Conservation (phyloP, 345 rosid species). For the Laguncularia racemosa region DNA sequence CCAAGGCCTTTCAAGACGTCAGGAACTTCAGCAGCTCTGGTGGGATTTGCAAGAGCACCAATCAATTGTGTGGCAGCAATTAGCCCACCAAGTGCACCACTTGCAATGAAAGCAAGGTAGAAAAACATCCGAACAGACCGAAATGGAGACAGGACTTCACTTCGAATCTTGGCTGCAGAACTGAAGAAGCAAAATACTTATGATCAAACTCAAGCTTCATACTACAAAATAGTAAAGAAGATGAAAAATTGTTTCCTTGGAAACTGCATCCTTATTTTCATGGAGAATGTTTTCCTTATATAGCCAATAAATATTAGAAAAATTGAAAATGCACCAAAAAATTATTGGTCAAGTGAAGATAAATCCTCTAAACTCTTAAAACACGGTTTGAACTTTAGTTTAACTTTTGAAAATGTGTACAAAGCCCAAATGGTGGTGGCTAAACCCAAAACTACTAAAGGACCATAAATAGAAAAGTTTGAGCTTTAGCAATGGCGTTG, state of each 20-base stretch:
- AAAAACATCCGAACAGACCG: constrained; percentile 94
- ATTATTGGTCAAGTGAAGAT: too few species aligned
- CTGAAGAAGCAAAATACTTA: constrained; percentile 34
- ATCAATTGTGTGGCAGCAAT: constrained; percentile 75
- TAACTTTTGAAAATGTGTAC: too few species aligned
- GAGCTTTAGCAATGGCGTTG: too few species aligned
- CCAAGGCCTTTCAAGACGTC: constrained; percentile 59
- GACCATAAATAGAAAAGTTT: too few species aligned
- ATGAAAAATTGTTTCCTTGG: neutral
- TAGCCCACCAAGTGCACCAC: constrained; percentile 69
- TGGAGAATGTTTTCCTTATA: too few species aligned
- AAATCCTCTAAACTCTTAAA: too few species aligned
- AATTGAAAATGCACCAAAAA: too few species aligned
- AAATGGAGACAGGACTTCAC: constrained; percentile 91
- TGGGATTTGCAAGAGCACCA: constrained; percentile 60
- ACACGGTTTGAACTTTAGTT: too few species aligned
- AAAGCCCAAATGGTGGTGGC: too few species aligned
- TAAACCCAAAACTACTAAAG: too few species aligned
- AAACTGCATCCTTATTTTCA: neutral
- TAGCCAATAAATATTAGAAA: too few species aligned
- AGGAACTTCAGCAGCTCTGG: constrained; percentile 60
- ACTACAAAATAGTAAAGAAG: too few species aligned
- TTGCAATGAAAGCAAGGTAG: constrained; percentile 78
- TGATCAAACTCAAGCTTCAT: neutral
- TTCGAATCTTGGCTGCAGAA: constrained; percentile 72